Conservation (phyloP, 495 filamentous ascomycete genomes). For the Penicillium riverlandense region DNA sequence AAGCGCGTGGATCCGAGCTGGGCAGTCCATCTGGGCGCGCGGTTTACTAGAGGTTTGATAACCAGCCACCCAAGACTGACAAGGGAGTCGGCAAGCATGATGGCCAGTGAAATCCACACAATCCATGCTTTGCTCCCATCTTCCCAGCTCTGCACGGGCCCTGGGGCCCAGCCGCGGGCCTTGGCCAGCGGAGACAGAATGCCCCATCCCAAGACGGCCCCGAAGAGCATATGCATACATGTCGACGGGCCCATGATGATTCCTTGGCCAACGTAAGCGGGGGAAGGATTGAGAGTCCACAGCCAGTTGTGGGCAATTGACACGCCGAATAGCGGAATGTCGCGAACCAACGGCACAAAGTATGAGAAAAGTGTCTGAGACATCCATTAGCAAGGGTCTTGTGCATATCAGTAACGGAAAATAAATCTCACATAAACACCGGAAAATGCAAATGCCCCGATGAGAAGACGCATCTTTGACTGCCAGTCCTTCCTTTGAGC, state of each 20-base stretch:
- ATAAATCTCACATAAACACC: slow-evolving; percentile 41
- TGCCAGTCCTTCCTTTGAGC: slow-evolving; percentile 48
- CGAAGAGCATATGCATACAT: slow-evolving; percentile 91
- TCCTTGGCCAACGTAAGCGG: slow-evolving; percentile 80
- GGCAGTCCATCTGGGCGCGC: slow-evolving; percentile 30
- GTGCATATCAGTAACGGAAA: no score
- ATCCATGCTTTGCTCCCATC: slow-evolving; percentile 96
- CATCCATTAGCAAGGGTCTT: slow-evolving; percentile 7
- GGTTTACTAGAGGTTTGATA: slow-evolving; percentile 48
- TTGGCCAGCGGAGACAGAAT: slow-evolving; percentile 86
- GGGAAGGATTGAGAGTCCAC: slow-evolving; percentile 92
- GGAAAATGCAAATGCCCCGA: slow-evolving; percentile 51
- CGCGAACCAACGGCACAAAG: slow-evolving; percentile 79
- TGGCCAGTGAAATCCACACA: slow-evolving; percentile 87
- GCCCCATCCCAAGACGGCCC: slow-evolving; percentile 86
- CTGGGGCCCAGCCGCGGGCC: slow-evolving; percentile 79
- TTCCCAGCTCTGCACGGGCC: slow-evolving; percentile 78
- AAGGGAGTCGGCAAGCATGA: slow-evolving; percentile 93
- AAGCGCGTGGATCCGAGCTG: slow-evolving; percentile 16
- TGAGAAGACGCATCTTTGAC: slow-evolving; percentile 52
- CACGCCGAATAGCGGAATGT: slow-evolving; percentile 77
- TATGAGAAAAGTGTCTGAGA: slow-evolving; percentile 77
- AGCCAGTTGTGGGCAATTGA: slow-evolving; percentile 74
- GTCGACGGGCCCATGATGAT: slow-evolving; percentile 85
- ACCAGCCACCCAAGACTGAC: slow-evolving; percentile 81